Percentiles rank a stretch among this genome's conserved stretches.
Evolutionary conservation across 2,329 filamentous ascomycete genomes (phyloP).

Genomic region (Purpureocillium takamizusanense): DNA sequence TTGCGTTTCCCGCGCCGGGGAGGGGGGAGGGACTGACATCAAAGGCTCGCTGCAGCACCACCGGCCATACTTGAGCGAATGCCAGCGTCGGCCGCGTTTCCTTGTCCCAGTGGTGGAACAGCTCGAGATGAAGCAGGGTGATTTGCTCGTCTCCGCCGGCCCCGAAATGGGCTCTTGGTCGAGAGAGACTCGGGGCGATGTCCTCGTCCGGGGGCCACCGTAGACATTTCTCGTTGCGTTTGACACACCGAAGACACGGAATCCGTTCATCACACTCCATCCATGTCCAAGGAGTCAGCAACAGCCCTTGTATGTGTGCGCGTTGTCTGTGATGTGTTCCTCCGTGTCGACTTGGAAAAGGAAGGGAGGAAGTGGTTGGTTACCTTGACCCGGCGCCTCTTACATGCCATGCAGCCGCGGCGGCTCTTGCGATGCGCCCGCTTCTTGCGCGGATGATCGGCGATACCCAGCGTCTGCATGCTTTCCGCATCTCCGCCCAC

Average conservation of each 20-base stretch:
- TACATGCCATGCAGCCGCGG: slow-evolving; percentile 16
- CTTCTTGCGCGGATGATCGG: slow-evolving; percentile 8
- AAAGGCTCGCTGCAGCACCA: slow-evolving; percentile 16
- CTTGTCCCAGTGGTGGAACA: slow-evolving; percentile 20
- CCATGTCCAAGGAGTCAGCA: no score
- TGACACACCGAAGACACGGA: slow-evolving; percentile 18
- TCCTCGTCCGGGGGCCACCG: slow-evolving; percentile 2
- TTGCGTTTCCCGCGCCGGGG: no score
- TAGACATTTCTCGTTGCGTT: slow-evolving; percentile 12
- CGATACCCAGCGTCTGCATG: background rate
- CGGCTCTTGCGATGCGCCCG: slow-evolving; percentile 18
- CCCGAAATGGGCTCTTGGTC: slow-evolving; percentile 1
- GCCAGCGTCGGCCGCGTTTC: slow-evolving; percentile 14
- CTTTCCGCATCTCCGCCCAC: background rate
- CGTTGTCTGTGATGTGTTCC: no score
- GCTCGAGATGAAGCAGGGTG: slow-evolving; percentile 20
- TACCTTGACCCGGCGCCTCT: slow-evolving; percentile 20
- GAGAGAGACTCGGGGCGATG: slow-evolving; percentile 1
- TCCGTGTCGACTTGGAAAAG: no score
- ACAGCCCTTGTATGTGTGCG: no score
- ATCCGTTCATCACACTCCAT: slow-evolving; percentile 17
- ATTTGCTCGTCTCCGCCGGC: slow-evolving; percentile 6
- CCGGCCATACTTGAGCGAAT: slow-evolving; percentile 17
- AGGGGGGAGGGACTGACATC: slow-evolving; percentile 7
- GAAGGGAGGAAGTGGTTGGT: no score